Base-by-base conservation (phyloP, 1,284 basidiomycete genomes). In the Sutorius eximius region DNA sequence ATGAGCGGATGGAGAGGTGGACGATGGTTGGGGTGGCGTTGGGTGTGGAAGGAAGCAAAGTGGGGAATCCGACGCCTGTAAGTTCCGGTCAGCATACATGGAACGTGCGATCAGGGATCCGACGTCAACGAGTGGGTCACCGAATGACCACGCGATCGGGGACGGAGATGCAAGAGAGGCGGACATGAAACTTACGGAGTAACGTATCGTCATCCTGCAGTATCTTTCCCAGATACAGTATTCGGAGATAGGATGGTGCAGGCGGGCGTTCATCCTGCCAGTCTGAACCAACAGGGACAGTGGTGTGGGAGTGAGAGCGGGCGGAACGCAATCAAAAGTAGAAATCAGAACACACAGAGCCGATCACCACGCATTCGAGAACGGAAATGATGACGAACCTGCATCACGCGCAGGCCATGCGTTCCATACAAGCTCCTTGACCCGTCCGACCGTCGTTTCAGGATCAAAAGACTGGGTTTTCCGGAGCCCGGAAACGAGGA, bases 391-490 rank as follows among this genome's bases (percentile, higher is more conserved):
- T 10, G 32, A 64, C 58, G 58, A 52, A 61, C 57, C 60, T 55
- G 58, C 49, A 57, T 71, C 65, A 87, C 89, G 88, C 61, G 77
- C 75, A 32, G 89, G 89, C 91, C 91, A 93, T 47, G 83, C 82
- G 73, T 86, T 89, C 89, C 90, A 93, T 44, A 88, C 82, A 46
- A 93, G 77, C 73, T 93, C 91, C 73, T 93, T 93, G 53, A 91
- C 85, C 59, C 91, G 76, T 13, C 89, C 89, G 16, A 94, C 76
- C 0, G 89, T 89, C 34, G 82, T 86, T 63, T 86, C 83, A 10
- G 89, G 89, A 46, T 91, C 89, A 62, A 94, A 94, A 0, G 81
- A 76, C 81, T 91, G 89, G 1, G 84, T 83, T 62, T 85, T 78
- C 55, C 86, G 77, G 47, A 81, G 76, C 1, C 91, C 91, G 2